A percentile compares a stretch with the other conserved stretches of the same genome.
These are phyloP conservation scores for Chlorella ohadii DNA, from an alignment of 139 green algal genomes.

Conservation along the genomic window DNA sequence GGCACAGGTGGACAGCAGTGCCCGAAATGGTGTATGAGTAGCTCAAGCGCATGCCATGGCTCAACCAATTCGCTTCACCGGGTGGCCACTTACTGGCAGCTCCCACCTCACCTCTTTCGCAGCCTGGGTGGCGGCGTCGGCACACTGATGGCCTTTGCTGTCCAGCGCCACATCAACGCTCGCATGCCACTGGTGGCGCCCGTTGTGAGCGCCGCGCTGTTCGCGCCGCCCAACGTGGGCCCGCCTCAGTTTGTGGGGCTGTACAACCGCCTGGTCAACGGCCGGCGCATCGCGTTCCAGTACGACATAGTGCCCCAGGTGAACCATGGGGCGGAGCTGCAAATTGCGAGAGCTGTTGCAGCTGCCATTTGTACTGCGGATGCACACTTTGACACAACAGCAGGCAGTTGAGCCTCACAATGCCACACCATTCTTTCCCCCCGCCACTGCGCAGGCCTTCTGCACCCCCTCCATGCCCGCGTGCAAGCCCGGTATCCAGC, in stretches of 20 bases:
- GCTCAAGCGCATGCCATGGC: too few species aligned
- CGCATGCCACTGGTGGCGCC: neutral
- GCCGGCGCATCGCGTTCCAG: neutral
- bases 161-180: neutral
- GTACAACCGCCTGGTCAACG: slow-evolving; percentile 5
- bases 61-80: too few species aligned
- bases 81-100: too few species aligned
- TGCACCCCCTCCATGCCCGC: slow-evolving; percentile 4
- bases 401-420: too few species aligned
- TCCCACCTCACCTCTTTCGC: too few species aligned
- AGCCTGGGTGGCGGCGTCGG: neutral
- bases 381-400: too few species aligned
- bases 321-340: too few species aligned
- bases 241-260: neutral
- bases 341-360: too few species aligned
- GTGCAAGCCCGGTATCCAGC: neutral
- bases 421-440: too few species aligned
- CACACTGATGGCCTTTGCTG: neutral
- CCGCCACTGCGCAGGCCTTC: neutral
- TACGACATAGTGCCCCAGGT: slow-evolving; percentile 5
- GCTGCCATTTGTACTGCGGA: too few species aligned
- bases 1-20: neutral
- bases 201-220: neutral
- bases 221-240: neutral
- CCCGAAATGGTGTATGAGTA: too few species aligned